A percentile compares a stretch with the other conserved stretches of the same genome.
These are phyloP conservation scores for Candida hispaniensis DNA, from an alignment of 805 yeast genomes.

Conservation along the genomic window DNA sequence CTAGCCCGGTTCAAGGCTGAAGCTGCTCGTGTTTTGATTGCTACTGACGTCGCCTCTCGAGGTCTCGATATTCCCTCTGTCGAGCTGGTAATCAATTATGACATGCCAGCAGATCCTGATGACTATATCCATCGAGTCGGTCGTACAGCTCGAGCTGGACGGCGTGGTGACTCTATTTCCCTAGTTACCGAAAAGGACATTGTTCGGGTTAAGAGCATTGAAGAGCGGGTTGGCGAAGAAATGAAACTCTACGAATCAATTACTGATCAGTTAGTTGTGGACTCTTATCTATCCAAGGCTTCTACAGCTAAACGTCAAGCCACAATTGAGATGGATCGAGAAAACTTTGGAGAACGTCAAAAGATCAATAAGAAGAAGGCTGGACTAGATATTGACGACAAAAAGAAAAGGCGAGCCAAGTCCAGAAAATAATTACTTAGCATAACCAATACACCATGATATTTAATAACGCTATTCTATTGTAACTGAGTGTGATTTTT, in stretches of 20 bases:
- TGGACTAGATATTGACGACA: constrained; percentile 6
- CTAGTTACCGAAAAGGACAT: constrained; percentile 82
- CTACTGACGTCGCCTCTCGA: constrained; percentile 96
- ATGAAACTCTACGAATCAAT: constrained; percentile 66
- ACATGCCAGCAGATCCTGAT: constrained; percentile 92
- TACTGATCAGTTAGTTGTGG: constrained; percentile 67
- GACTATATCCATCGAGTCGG: constrained; percentile 96
- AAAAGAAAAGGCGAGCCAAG: no score
- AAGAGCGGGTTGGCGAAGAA: constrained; percentile 67
- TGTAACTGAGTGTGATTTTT: no score
- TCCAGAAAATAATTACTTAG: no score
- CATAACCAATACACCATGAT: no score
- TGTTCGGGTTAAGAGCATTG: constrained; percentile 70
- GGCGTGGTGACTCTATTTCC: constrained; percentile 72
- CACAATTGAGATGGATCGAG: constrained; percentile 85
- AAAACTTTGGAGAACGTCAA: constrained; percentile 69
- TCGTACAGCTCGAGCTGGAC: constrained; percentile 97
- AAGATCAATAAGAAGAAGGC: constrained; percentile 40
- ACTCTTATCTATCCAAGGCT: constrained; percentile 55
- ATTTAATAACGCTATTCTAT: no score
- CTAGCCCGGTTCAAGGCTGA: constrained; percentile 88
- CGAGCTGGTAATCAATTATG: constrained; percentile 80
- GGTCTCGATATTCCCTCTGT: constrained; percentile 95
- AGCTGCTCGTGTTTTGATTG: constrained; percentile 84
- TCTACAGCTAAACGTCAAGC: constrained; percentile 85